Evolutionary conservation across 192 early-diverging fungal species (phyloP).

Genomic region (Martensiomyces pterosporus): DNA sequence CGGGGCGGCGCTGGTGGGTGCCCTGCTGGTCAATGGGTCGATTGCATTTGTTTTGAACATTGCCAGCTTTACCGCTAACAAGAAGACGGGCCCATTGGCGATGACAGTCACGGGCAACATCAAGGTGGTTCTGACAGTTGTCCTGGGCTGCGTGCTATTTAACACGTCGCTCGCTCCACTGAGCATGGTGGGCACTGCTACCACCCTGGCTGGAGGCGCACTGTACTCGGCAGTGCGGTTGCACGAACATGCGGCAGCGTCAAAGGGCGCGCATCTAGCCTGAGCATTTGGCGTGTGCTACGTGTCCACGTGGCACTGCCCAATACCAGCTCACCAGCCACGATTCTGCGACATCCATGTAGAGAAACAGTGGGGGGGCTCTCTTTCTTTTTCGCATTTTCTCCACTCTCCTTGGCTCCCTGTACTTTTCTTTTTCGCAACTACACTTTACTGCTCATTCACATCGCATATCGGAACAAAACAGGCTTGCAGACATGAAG

Average conservation of each 20-base stretch:
- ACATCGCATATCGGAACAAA: too few species aligned
- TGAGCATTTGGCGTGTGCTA: too few species aligned
- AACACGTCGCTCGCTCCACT: slow-evolving; percentile 25
- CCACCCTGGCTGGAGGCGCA: slow-evolving; percentile 36
- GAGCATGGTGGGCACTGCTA: slow-evolving; percentile 25
- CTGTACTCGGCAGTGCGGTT: slow-evolving; percentile 19
- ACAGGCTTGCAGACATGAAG: slow-evolving; percentile 49
- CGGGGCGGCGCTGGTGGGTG: slow-evolving; percentile 46
- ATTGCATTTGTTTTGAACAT: slow-evolving; percentile 86
- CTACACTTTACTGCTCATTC: too few species aligned
- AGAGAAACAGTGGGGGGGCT: too few species aligned
- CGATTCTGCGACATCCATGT: too few species aligned
- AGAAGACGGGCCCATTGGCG: slow-evolving; percentile 72
- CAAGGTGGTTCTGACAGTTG: slow-evolving; percentile 53
- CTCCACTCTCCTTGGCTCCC: too few species aligned
- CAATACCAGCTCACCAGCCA: too few species aligned
- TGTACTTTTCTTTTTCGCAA: too few species aligned
- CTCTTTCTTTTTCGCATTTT: too few species aligned
- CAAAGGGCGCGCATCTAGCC: too few species aligned
- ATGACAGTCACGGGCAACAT: slow-evolving; percentile 53
- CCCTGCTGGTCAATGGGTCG: slow-evolving; percentile 68
- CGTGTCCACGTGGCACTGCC: too few species aligned
- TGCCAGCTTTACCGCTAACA: slow-evolving; percentile 84
- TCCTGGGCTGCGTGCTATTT: slow-evolving; percentile 40
- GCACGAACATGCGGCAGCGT: too few species aligned